These are phyloP conservation scores for Phyllosticta paracitricarpa DNA, from an alignment of 2,329 filamentous ascomycete genomes.

Conservation along the genomic window DNA sequence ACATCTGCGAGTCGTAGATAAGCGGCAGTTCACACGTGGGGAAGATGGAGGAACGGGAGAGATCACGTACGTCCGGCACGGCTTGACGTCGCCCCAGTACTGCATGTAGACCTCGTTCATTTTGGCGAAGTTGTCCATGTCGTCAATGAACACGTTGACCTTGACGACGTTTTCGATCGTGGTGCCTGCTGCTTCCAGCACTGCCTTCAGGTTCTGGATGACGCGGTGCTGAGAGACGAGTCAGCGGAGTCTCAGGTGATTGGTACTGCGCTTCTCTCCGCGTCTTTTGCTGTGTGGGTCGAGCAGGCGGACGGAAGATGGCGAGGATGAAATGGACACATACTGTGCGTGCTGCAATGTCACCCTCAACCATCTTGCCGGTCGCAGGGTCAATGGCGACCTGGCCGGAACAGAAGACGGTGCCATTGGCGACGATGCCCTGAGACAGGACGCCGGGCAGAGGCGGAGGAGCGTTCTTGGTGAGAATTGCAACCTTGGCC, in stretches of 20 bases:
- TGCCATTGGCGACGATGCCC: conserved; percentile 9
- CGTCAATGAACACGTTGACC: conserved; percentile 21
- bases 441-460: conserved; percentile 7
- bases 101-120: conserved; percentile 24
- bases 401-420: conserved; percentile 8
- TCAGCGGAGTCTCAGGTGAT: background rate
- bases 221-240: background rate
- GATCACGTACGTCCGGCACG: conserved; percentile 6
- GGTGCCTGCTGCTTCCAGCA: conserved; percentile 19
- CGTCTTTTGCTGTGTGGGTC: background rate
- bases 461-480: conserved; percentile 9
- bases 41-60: background rate
- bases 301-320: background rate
- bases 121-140: conserved; percentile 21
- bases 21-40: background rate
- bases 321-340: background rate
- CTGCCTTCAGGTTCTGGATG: conserved; percentile 8
- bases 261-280: background rate
- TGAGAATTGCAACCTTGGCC: conserved; percentile 7
- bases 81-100: conserved; percentile 10
- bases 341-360: conserved; percentile 7
- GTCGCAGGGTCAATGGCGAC: conserved; percentile 4
- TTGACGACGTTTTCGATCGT: conserved; percentile 22
- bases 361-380: conserved; percentile 7
- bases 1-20: conserved; percentile 5